Evolutionary conservation across 768 basidiomycete genomes (phyloP).

Genomic region (Phanerochaete carnosa): DNA sequence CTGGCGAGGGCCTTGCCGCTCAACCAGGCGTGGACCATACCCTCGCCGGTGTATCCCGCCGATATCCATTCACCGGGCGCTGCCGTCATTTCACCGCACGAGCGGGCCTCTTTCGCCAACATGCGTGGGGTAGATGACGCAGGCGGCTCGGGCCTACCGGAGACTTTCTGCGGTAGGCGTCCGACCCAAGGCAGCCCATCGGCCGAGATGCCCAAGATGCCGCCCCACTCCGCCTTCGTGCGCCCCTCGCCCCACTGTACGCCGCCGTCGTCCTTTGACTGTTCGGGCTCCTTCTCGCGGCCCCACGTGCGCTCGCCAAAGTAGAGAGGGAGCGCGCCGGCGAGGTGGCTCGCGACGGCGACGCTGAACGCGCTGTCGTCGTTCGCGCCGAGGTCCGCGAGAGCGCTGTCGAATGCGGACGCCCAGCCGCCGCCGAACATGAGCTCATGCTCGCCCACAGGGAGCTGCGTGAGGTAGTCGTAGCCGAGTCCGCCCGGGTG

Average conservation of each 20-base stretch:
- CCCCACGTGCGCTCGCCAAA: conserved; percentile 54
- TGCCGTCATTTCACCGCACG: conserved; percentile 8
- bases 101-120: not conserved
- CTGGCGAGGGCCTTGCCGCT: conserved; percentile 54
- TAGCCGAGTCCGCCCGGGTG: conserved; percentile 43
- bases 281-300: conserved; percentile 28
- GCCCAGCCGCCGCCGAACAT: conserved; percentile 67
- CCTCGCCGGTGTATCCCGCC: conserved; percentile 70
- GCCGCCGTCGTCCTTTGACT: not conserved
- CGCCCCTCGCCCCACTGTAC: conserved; percentile 39
- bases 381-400: conserved; percentile 27
- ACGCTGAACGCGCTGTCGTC: conserved; percentile 36
- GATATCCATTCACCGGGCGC: conserved; percentile 68
- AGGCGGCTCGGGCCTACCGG: conserved; percentile 34
- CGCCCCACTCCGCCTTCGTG: conserved; percentile 60
- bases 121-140: not conserved
- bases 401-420: conserved; percentile 24
- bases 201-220: conserved; percentile 57
- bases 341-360: conserved; percentile 39
- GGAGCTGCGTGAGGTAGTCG: conserved; percentile 70
- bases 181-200: conserved; percentile 73
- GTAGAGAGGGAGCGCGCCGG: conserved; percentile 49
- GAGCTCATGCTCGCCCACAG: conserved; percentile 42
- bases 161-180: conserved; percentile 46
- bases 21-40: conserved; percentile 72